Conservation (phyloP, 2,329 filamentous ascomycete species). For the Fusarium acutatum region DNA sequence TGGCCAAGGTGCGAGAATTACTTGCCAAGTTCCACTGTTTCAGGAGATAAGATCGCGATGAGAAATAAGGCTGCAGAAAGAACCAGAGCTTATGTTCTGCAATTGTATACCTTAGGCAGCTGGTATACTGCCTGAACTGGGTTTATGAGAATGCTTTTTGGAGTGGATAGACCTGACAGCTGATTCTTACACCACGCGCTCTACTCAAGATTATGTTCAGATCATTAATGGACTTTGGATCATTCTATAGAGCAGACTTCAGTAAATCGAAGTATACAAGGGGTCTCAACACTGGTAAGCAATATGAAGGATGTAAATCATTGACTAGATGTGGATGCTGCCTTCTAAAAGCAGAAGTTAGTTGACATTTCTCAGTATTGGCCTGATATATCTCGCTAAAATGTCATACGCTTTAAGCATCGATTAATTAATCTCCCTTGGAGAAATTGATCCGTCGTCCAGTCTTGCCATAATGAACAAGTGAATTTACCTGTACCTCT, state of each 20-base stretch:
- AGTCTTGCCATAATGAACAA: background rate
- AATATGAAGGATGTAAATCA: background rate
- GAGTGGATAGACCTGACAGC: background rate
- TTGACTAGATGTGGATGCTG: background rate
- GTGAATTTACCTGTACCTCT: background rate
- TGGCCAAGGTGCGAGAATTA: background rate
- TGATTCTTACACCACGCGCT: background rate
- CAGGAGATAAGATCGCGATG: accelerated
- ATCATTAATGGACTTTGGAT: background rate
- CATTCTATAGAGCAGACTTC: background rate
- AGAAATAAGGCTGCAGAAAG: background rate
- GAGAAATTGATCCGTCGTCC: background rate
- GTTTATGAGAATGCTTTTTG: background rate
- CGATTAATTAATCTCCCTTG: background rate
- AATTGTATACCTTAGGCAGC: background rate
- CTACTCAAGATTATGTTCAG: background rate
- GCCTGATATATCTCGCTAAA: too few species aligned
- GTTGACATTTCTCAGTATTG: too few species aligned
- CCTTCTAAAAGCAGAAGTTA: too few species aligned
- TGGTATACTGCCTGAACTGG: background rate
- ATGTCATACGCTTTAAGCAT: too few species aligned
- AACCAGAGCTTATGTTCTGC: background rate
- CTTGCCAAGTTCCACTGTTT: accelerated
- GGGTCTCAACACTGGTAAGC: background rate
- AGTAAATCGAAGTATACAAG: background rate